These are phyloP conservation scores for Zygosaccharomyces bailii DNA, from an alignment of 805 yeast genomes.

Conservation along the genomic window DNA sequence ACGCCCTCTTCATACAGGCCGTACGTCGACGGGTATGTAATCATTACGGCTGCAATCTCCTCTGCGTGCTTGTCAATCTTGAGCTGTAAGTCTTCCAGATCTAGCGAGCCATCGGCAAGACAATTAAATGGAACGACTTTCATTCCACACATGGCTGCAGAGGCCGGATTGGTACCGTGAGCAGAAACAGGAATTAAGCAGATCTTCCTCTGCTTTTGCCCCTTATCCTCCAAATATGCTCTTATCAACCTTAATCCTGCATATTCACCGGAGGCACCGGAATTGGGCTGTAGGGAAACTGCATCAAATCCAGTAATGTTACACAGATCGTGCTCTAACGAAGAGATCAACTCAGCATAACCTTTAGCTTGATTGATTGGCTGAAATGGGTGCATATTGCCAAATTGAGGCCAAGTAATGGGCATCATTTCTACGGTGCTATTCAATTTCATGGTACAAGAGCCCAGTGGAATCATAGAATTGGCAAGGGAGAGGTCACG, in stretches of 20 bases:
- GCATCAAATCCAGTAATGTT: conserved; percentile 92
- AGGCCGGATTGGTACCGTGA: conserved; percentile 98
- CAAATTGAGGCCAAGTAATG: conserved; percentile 90
- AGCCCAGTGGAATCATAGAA: conserved; percentile 96
- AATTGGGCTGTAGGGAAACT: conserved; percentile 90
- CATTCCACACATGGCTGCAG: conserved; percentile 95
- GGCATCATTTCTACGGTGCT: conserved; percentile 95
- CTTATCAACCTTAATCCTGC: conserved; percentile 87
- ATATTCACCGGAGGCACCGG: conserved; percentile 98
- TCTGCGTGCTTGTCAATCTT: conserved; percentile 70
- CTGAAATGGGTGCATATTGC: conserved; percentile 86
- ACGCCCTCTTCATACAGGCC: conserved; percentile 95
- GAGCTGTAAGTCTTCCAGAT: conserved; percentile 64
- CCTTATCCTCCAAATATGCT: conserved; percentile 66
- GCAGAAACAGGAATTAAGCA: conserved; percentile 97
- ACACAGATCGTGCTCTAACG: conserved; percentile 79
- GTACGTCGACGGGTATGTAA: conserved; percentile 95
- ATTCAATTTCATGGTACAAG: conserved; percentile 97
- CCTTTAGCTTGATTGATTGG: conserved; percentile 89
- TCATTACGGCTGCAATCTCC: conserved; percentile 86
- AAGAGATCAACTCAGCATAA: conserved; percentile 67
- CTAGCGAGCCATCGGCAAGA: conserved; percentile 78
- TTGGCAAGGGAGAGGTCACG: conserved; percentile 92
- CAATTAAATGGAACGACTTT: conserved; percentile 93
- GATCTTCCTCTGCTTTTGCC: conserved; percentile 71